Percentiles rank a stretch among this genome's conserved stretches.
Conservation (phyloP, 2,329 filamentous ascomycete genomes). For the Sarocladiaceae sp. region DNA sequence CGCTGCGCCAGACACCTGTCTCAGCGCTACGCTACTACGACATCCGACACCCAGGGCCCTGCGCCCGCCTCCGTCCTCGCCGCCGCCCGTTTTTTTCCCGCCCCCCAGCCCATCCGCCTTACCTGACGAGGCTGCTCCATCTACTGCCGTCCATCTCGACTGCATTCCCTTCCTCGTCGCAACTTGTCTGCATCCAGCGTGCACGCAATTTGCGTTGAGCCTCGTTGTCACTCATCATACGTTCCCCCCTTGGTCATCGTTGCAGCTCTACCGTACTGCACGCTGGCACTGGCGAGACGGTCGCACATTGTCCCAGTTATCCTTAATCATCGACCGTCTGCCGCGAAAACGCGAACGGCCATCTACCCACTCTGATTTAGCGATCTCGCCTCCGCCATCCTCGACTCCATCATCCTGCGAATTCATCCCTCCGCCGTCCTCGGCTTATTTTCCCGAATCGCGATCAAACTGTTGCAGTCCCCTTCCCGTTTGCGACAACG, state of each 20-base stretch:
- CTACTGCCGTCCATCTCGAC: neutral
- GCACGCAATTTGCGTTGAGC: neutral
- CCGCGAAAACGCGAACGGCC: slow-evolving; percentile 6
- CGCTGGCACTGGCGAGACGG: neutral
- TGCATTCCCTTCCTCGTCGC: neutral
- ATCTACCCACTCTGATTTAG: neutral
- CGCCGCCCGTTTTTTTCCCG: slow-evolving; percentile 8
- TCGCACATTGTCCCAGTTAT: slow-evolving; percentile 3
- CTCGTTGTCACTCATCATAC: neutral
- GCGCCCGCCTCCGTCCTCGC: slow-evolving; percentile 7
- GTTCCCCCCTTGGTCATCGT: neutral
- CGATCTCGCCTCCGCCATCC: neutral
- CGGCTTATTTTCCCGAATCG: no score
- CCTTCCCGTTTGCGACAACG: no score
- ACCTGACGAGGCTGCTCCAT: neutral
- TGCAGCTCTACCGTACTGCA: neutral
- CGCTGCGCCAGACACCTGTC: no score
- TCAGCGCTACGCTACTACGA: slow-evolving; percentile 7
- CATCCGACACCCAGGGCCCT: slow-evolving; percentile 9
- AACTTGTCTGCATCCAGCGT: neutral
- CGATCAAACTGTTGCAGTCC: no score
- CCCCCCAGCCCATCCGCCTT: slow-evolving; percentile 2
- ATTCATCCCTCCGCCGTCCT: neutral
- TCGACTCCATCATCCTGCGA: neutral
- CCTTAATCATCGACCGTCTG: slow-evolving; percentile 7